These are phyloP conservation scores for Leucogyrophana mollusca DNA, from an alignment of 768 basidiomycete genomes.

Conservation along the genomic window DNA sequence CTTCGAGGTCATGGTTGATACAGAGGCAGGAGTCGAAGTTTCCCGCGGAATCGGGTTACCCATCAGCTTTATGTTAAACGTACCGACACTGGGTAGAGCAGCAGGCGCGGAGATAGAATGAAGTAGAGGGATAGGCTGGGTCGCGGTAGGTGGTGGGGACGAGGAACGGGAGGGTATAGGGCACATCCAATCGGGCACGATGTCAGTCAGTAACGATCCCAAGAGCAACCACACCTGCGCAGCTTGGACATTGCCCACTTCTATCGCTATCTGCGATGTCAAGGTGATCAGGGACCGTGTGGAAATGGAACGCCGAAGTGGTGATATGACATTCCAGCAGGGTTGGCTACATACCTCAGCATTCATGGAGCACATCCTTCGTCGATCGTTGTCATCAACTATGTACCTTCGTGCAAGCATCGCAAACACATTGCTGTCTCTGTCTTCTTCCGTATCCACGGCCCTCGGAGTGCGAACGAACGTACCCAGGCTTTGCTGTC, in stretches of 20 bases:
- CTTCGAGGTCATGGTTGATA: too few relatives aligned
- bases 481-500: slow-evolving; percentile 58
- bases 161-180: slow-evolving; percentile 23
- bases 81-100: slow-evolving; percentile 29
- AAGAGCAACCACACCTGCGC: slow-evolving; percentile 72
- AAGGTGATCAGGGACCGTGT: too few relatives aligned
- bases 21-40: too few relatives aligned
- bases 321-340: slow-evolving; percentile 2
- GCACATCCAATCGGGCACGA: slow-evolving; percentile 35
- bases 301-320: too few relatives aligned
- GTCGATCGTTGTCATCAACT: slow-evolving; percentile 47
- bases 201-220: slow-evolving; percentile 51
- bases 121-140: slow-evolving; percentile 25
- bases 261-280: slow-evolving; percentile 49
- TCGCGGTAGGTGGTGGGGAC: slow-evolving; percentile 21
- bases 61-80: background rate
- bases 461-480: slow-evolving; percentile 24
- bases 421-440: slow-evolving; percentile 47
- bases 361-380: slow-evolving; percentile 55
- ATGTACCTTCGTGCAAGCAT: slow-evolving; percentile 65
- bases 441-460: slow-evolving; percentile 28
- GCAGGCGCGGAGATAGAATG: slow-evolving; percentile 45
- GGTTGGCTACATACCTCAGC: slow-evolving; percentile 43
- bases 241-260: slow-evolving; percentile 51
- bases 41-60: too few relatives aligned